These are phyloP conservation scores for Tremella yokohamensis DNA, from an alignment of 768 basidiomycete genomes.

Conservation along the genomic window DNA sequence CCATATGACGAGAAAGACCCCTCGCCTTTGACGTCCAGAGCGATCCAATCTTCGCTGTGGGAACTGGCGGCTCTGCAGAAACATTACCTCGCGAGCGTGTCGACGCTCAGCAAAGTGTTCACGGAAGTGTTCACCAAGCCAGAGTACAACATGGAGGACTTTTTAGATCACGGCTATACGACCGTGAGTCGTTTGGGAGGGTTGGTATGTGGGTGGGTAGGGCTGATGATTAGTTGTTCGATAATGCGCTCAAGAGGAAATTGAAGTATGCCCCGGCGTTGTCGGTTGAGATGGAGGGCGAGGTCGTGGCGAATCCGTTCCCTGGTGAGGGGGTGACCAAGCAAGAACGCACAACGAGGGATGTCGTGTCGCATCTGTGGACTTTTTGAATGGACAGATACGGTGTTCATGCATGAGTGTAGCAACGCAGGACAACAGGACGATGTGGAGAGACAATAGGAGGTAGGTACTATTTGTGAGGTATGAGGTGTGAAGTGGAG, in stretches of 20 bases:
- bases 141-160: slow-evolving; percentile 85
- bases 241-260: slow-evolving; percentile 72
- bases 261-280: slow-evolving; percentile 73
- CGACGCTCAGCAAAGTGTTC: slow-evolving; percentile 81
- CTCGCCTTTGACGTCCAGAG: slow-evolving; percentile 72
- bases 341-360: slow-evolving; percentile 1
- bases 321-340: neutral
- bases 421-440: too few species aligned
- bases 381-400: too few species aligned
- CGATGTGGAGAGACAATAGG: too few species aligned
- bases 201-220: too few species aligned
- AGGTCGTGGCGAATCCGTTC: slow-evolving; percentile 11
- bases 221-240: slow-evolving; percentile 58
- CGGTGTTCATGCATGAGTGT: too few species aligned
- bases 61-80: slow-evolving; percentile 72
- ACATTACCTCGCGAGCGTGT: slow-evolving; percentile 84
- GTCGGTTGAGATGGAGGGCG: slow-evolving; percentile 44
- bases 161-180: slow-evolving; percentile 70
- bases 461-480: too few species aligned
- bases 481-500: too few species aligned
- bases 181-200: slow-evolving; percentile 44
- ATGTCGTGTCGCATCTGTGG: slow-evolving; percentile 24
- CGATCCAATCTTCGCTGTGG: slow-evolving; percentile 86
- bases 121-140: slow-evolving; percentile 89
- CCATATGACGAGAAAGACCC: slow-evolving; percentile 65